Evolutionary conservation across 2,329 filamentous ascomycete genomes (phyloP).

Genomic region (Cladosporium sp.): DNA sequence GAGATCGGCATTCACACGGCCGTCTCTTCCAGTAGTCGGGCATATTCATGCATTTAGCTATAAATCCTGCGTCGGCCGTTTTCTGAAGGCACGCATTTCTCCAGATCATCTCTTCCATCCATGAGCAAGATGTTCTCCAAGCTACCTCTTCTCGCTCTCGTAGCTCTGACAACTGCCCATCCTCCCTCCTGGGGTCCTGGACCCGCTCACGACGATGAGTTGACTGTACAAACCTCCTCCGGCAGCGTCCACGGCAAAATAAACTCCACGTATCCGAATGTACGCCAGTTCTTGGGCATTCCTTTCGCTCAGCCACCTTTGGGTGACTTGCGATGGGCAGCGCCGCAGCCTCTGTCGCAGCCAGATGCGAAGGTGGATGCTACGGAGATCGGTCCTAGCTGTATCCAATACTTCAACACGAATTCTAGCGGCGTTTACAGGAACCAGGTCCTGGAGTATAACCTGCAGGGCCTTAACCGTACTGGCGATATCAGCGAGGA

Average conservation of each 20-base stretch:
- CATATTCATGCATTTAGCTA: neutral
- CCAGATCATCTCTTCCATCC: neutral
- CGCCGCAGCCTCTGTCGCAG: constrained; percentile 28
- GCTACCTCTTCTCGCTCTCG: neutral
- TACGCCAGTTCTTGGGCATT: constrained; percentile 48
- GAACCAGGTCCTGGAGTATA: constrained; percentile 34
- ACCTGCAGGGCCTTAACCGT: constrained; percentile 33
- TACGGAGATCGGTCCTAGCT: constrained; percentile 33
- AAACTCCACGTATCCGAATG: constrained; percentile 67
- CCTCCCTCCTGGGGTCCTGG: neutral
- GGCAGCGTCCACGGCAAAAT: constrained; percentile 47
- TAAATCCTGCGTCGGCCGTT: neutral
- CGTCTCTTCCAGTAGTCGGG: neutral
- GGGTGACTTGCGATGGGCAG: constrained; percentile 28
- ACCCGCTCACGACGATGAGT: neutral
- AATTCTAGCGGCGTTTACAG: constrained; percentile 28
- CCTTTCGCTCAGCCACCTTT: constrained; percentile 32
- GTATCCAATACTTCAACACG: constrained; percentile 31
- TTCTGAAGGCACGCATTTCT: too few species aligned
- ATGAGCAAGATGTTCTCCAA: neutral
- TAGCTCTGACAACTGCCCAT: constrained; percentile 8
- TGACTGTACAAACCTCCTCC: constrained; percentile 15
- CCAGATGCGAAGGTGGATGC: constrained; percentile 29
- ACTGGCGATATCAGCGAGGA: constrained; percentile 44
- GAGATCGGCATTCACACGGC: constrained; percentile 5